Evolutionary conservation across 2,329 filamentous ascomycete genomes (phyloP).

Genomic region (Hymenoscyphus scutula): DNA sequence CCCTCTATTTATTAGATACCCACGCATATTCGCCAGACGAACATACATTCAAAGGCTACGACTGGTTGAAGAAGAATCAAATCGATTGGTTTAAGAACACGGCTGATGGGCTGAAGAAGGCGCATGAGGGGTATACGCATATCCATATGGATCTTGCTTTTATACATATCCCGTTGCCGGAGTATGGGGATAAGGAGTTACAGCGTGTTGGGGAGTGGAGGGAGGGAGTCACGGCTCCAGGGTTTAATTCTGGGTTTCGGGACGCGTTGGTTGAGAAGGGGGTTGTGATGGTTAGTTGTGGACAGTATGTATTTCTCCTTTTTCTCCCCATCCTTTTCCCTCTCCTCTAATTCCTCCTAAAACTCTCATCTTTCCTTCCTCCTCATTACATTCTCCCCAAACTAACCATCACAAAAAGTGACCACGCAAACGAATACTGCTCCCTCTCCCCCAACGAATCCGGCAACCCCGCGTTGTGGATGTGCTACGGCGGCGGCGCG

Average conservation of each 20-base stretch:
- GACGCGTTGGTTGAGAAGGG: constrained; percentile 85
- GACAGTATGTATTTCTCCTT: constrained; percentile 65
- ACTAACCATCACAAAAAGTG: constrained; percentile 50
- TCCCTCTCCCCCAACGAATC: constrained; percentile 52
- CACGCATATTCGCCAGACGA: constrained; percentile 92
- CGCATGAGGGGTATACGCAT: constrained; percentile 81
- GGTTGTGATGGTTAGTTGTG: constrained; percentile 83
- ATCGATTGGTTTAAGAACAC: constrained; percentile 92
- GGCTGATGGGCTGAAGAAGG: constrained; percentile 68
- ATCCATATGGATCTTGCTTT: constrained; percentile 96
- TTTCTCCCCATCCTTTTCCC: not conserved
- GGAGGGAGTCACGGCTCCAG: constrained; percentile 83
- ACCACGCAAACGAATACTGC: constrained; percentile 97
- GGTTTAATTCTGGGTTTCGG: constrained; percentile 89
- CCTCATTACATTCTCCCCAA: too few species aligned
- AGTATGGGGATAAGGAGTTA: constrained; percentile 67
- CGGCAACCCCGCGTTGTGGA: constrained; percentile 74
- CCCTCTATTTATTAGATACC: constrained; percentile 91
- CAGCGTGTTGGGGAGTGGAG: constrained; percentile 68
- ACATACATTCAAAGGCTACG: constrained; percentile 84
- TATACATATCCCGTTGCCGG: constrained; percentile 93
- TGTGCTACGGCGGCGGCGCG: constrained; percentile 92
- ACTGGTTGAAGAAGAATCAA: constrained; percentile 93
- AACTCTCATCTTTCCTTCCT: too few species aligned
- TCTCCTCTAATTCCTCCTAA: not conserved